Evolutionary conservation across 2,329 filamentous ascomycete genomes (phyloP).

Genomic region (Bipolaris victoriae): DNA sequence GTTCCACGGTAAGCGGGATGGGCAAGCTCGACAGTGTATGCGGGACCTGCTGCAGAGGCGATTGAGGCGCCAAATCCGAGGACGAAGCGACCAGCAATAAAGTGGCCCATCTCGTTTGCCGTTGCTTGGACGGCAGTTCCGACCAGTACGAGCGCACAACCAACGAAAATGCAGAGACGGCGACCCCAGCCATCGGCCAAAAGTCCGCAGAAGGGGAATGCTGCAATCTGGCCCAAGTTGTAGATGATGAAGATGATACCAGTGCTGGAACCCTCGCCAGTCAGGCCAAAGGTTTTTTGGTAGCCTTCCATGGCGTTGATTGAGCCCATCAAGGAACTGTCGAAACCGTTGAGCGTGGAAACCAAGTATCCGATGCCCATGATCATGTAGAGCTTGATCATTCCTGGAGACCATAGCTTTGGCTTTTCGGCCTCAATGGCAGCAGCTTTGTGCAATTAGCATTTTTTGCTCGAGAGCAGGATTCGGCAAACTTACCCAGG

Average conservation of each 20-base stretch:
- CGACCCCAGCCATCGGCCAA: conserved; percentile 56
- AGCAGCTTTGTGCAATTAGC: conserved; percentile 30
- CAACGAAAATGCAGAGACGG: conserved; percentile 62
- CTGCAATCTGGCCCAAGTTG: conserved; percentile 58
- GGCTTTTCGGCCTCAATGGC: conserved; percentile 44
- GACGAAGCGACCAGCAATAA: conserved; percentile 57
- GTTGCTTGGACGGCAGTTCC: conserved; percentile 60
- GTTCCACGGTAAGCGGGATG: conserved; percentile 67
- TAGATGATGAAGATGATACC: conserved; percentile 57
- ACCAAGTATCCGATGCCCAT: conserved; percentile 46
- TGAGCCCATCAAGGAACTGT: conserved; percentile 52
- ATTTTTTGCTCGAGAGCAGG: background rate
- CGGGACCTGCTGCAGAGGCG: conserved; percentile 62
- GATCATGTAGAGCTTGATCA: conserved; percentile 44
- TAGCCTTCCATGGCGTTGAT: conserved; percentile 62
- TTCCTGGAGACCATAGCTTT: conserved; percentile 36
- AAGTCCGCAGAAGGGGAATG: conserved; percentile 54
- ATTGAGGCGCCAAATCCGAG: conserved; percentile 60
- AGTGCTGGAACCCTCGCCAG: conserved; percentile 55
- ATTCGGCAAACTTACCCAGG: conserved; percentile 27
- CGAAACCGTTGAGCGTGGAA: conserved; percentile 46
- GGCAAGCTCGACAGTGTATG: conserved; percentile 65
- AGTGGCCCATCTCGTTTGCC: conserved; percentile 56
- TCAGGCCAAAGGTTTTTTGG: conserved; percentile 57
- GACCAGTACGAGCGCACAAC: conserved; percentile 59